A percentile compares a stretch with the other conserved stretches of the same genome.
phyloP scores from a whole-genome alignment of 1,284 basidiomycete species.

The Moniliella sp. region DNA sequence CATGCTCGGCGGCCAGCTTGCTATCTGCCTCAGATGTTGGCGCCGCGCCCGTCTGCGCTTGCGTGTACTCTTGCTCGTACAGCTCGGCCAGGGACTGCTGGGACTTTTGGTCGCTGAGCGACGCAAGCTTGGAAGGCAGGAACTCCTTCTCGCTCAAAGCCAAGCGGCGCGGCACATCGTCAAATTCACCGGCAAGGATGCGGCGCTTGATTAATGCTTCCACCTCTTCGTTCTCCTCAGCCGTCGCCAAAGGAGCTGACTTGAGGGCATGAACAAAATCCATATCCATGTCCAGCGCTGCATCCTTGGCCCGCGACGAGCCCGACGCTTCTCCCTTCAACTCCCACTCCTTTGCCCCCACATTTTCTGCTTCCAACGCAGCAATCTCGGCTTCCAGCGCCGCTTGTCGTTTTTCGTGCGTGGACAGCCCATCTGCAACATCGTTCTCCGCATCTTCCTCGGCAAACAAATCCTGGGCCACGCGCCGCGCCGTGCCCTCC shows the following conservation, averaged over 20 bases:
- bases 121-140: slow-evolving; percentile 67
- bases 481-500: not conserved
- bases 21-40: slow-evolving; percentile 53
- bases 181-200: slow-evolving; percentile 63
- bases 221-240: slow-evolving; percentile 58
- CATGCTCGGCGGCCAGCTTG: slow-evolving; percentile 68
- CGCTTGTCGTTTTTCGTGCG: slow-evolving; percentile 37
- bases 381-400: slow-evolving; percentile 40
- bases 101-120: slow-evolving; percentile 54
- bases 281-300: slow-evolving; percentile 73
- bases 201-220: slow-evolving; percentile 80
- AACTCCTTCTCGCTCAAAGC: slow-evolving; percentile 51
- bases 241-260: slow-evolving; percentile 66
- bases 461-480: not conserved
- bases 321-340: slow-evolving; percentile 73
- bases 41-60: slow-evolving; percentile 41
- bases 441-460: not conserved
- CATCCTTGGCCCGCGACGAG: slow-evolving; percentile 65
- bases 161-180: slow-evolving; percentile 61
- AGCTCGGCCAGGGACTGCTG: slow-evolving; percentile 72
- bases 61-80: slow-evolving; percentile 77
- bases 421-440: too few species aligned
- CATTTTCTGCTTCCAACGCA: slow-evolving; percentile 40
- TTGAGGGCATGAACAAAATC: slow-evolving; percentile 79
- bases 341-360: slow-evolving; percentile 58